phyloP scores from a whole-genome alignment of 306 rosid species.

The Sophora flavescens region DNA sequence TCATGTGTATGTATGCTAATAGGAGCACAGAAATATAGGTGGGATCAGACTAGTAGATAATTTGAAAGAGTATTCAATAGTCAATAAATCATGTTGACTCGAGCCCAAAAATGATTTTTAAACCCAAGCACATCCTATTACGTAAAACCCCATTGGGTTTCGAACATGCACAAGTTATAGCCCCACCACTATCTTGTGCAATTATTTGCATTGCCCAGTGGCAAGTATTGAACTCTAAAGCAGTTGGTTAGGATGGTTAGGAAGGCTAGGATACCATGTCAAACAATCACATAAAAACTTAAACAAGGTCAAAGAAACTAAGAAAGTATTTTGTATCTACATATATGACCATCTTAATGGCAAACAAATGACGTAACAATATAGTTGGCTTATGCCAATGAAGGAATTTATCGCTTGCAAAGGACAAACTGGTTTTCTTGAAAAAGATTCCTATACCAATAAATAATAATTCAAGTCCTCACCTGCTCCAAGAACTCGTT shows the following conservation, averaged over 20 bases:
- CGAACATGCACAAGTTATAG: not conserved
- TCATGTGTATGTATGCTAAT: slow-evolving; percentile 11
- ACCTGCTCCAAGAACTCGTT: slow-evolving; percentile 95
- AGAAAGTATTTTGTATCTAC: not conserved
- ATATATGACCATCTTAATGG: not conserved
- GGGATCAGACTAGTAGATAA: not conserved
- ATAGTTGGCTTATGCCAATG: slow-evolving; percentile 17
- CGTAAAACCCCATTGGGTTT: slow-evolving; percentile 9
- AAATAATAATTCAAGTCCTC: slow-evolving; percentile 36
- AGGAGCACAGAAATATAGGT: slow-evolving; percentile 30
- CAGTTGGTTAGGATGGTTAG: not conserved
- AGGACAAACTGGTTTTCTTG: slow-evolving; percentile 30
- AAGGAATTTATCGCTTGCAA: slow-evolving; percentile 21
- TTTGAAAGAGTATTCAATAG: not conserved
- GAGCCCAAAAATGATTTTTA: not conserved
- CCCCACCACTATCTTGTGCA: not conserved
- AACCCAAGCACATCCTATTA: not conserved
- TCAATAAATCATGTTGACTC: not conserved
- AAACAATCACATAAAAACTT: slow-evolving; percentile 13
- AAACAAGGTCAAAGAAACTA: slow-evolving; percentile 16
- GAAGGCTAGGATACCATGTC: slow-evolving; percentile 20
- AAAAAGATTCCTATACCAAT: slow-evolving; percentile 43
- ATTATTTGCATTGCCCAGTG: not conserved
- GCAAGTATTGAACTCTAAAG: slow-evolving; percentile 30
- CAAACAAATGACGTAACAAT: slow-evolving; percentile 12